A percentile compares a stretch with the other conserved stretches of the same genome.
Evolutionary conservation across 495 filamentous ascomycete species (phyloP).

Genomic region (Penicillium paradoxum): DNA sequence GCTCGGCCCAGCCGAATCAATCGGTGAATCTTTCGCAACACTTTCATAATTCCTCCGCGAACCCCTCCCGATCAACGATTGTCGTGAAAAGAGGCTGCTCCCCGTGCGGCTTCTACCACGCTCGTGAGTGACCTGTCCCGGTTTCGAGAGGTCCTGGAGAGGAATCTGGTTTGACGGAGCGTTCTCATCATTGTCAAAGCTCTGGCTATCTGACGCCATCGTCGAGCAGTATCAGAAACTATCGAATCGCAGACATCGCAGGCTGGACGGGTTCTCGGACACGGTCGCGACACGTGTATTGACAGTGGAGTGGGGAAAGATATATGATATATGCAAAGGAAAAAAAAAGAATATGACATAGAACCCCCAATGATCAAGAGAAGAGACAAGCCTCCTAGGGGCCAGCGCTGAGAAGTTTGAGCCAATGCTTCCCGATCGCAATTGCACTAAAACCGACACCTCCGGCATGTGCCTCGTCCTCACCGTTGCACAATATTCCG

Average conservation of each 20-base stretch:
- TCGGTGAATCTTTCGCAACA: slow-evolving; percentile 50
- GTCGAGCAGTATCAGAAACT: slow-evolving; percentile 36
- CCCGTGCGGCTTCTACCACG: slow-evolving; percentile 28
- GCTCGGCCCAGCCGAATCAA: slow-evolving; percentile 24
- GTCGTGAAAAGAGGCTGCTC: slow-evolving; percentile 32
- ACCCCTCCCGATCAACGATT: slow-evolving; percentile 34
- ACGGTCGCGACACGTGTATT: slow-evolving; percentile 12
- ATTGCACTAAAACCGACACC: slow-evolving; percentile 4
- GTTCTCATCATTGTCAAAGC: slow-evolving; percentile 43
- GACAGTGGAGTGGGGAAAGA: neutral
- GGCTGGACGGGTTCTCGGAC: slow-evolving; percentile 12
- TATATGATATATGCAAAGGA: neutral
- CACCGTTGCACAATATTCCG: neutral
- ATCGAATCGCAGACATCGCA: slow-evolving; percentile 45
- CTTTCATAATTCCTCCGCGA: slow-evolving; percentile 44
- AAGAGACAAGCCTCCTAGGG: neutral
- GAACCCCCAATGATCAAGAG: neutral
- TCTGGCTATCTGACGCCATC: slow-evolving; percentile 59
- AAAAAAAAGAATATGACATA: neutral
- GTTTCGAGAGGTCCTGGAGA: slow-evolving; percentile 69
- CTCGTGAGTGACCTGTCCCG: slow-evolving; percentile 33
- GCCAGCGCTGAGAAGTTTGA: neutral
- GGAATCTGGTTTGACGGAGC: slow-evolving; percentile 65
- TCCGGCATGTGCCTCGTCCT: slow-evolving; percentile 1
- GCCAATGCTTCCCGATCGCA: slow-evolving; percentile 4